Conservation (phyloP, 768 basidiomycete genomes). For the Rhizopogon vulgaris region DNA sequence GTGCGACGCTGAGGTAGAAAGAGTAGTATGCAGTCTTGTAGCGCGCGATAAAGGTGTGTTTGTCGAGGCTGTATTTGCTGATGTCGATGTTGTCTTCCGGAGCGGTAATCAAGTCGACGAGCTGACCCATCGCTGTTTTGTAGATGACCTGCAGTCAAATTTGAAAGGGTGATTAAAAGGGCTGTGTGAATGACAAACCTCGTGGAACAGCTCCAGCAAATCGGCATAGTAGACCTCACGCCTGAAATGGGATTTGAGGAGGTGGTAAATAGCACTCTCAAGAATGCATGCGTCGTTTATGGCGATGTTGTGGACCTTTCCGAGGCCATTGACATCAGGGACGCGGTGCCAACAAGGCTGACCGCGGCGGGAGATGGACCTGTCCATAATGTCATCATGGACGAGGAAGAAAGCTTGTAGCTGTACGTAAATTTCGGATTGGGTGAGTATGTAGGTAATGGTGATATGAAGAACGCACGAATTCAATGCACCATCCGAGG, state of each 20-base stretch:
- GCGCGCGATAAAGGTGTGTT: conserved; percentile 86
- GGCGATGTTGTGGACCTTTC: conserved; percentile 51
- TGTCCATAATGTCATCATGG: conserved; percentile 96
- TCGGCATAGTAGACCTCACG: conserved; percentile 79
- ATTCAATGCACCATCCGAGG: conserved; percentile 93
- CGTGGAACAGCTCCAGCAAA: conserved; percentile 87
- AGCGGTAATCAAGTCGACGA: conserved; percentile 94
- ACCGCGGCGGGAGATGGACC: conserved; percentile 87
- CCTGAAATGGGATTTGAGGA: conserved; percentile 86
- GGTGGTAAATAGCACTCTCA: conserved; percentile 85
- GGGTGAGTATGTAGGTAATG: neutral
- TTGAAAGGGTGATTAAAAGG: too few species aligned
- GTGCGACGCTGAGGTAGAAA: conserved; percentile 98
- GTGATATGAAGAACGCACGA: conserved; percentile 47
- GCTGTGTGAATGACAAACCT: conserved; percentile 36
- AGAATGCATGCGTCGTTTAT: conserved; percentile 98
- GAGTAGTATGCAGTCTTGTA: conserved; percentile 99
- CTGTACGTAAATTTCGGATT: conserved; percentile 30
- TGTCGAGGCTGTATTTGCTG: conserved; percentile 75
- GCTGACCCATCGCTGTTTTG: conserved; percentile 94
- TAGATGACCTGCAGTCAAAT: conserved; percentile 47
- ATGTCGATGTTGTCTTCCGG: conserved; percentile 88
- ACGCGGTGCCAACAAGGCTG: conserved; percentile 93
- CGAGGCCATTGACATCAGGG: conserved; percentile 35
- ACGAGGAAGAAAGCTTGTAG: conserved; percentile 98